These are phyloP conservation scores for Brassica cretica DNA, from an alignment of 345 rosid genomes.

Conservation along the genomic window DNA sequence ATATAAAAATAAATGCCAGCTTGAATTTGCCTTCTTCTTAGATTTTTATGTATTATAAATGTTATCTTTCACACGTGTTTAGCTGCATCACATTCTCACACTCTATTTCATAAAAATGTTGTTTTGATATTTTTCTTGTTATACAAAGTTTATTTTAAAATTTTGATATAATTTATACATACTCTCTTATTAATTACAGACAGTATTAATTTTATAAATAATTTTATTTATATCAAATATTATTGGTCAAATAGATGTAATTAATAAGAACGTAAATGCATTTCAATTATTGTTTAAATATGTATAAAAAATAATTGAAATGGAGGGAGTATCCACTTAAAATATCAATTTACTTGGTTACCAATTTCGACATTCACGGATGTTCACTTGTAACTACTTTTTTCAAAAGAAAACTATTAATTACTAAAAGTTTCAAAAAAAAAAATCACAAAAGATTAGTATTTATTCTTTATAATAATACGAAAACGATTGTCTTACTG, in stretches of 20 bases:
- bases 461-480: neutral
- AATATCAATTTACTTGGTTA: neutral
- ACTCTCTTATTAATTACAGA: no score
- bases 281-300: no score
- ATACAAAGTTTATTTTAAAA: neutral
- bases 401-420: neutral
- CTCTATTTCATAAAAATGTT: neutral
- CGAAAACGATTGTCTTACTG: neutral
- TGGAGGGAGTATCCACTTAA: neutral
- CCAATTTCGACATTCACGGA: neutral
- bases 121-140: neutral
- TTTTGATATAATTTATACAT: no score
- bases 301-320: neutral
- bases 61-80: neutral
- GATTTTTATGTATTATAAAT: slow-evolving; percentile 7
- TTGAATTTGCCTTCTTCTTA: neutral
- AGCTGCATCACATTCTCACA: neutral
- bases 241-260: no score
- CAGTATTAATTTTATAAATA: no score
- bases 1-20: neutral
- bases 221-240: no score
- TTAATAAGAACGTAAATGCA: no score
- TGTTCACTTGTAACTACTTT: neutral
- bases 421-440: neutral
- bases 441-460: neutral